Evolutionary conservation across 2,329 filamentous ascomycete species (phyloP), one percentile per base, ranked within the genome.

Genomic region (Aplosporella prunicola): DNA sequence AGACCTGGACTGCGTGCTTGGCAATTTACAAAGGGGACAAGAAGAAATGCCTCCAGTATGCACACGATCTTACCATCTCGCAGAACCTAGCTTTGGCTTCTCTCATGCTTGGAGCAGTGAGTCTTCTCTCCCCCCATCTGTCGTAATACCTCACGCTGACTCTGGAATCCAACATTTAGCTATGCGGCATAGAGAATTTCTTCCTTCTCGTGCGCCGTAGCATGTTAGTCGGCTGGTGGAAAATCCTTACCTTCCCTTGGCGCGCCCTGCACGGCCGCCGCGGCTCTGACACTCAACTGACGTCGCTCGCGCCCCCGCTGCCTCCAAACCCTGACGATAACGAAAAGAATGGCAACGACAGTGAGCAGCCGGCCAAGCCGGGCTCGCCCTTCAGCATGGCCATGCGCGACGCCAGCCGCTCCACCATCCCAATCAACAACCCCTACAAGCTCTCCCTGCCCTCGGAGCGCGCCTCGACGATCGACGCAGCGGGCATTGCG

Each of bases 141-240:
- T 7, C 15, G 11, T 9, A 20, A 6, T 10, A 32, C 20, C 23
- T 9, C 17, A 14, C n/a, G n/a, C 30, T 29, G 5, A 28, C 25
- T n/a, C n/a, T n/a, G n/a, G n/a, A n/a, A n/a, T n/a, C 18, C 20
- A 33, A 30, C 37, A 16, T 18, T 34, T 55, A 65, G 52, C 36
- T 64, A 47, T 41, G 55, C 33, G 41, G 63, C 48, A 41, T 64
- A 47, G 45, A 52, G 30, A 36, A 60, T 47, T 44, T 61, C 53
- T 20, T 60, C 49, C 33, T 57, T 38, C 18, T 61, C 42, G 47
- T 50, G 32, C 49, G 47, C 16, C 11, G 11, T 9, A 45, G 49
- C 25, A 54, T 56, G 47, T 40, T 54, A 29, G 23, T 32, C n/a
- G 50, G 48, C 30, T 56, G 51, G 52, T 20, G 41, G 29, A 30